These are phyloP conservation scores for Nicotiana otophora DNA, from an alignment of 257 asterid species.

Conservation along the genomic window DNA sequence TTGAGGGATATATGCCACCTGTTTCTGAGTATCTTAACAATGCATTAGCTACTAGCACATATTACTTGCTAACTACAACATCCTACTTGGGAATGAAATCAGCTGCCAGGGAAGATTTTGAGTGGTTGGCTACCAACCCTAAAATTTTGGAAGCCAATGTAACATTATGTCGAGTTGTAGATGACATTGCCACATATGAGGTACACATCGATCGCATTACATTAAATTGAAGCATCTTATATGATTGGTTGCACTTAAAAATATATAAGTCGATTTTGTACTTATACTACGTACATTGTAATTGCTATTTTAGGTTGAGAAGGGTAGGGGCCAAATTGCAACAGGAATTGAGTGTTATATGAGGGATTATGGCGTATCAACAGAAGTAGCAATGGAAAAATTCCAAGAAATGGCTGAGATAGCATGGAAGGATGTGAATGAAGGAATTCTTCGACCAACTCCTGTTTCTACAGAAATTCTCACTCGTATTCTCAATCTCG, in stretches of 20 bases:
- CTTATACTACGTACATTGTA: not conserved
- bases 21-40: not conserved
- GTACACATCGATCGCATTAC: not conserved
- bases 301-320: slow-evolving; percentile 28
- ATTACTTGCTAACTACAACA: slow-evolving; percentile 14
- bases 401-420: slow-evolving; percentile 23
- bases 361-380: slow-evolving; percentile 25
- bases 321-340: slow-evolving; percentile 38
- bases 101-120: not conserved
- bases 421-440: slow-evolving; percentile 56
- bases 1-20: not conserved
- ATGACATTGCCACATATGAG: not conserved
- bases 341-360: slow-evolving; percentile 52
- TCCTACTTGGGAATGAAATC: slow-evolving; percentile 30
- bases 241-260: too few species aligned
- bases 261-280: not conserved
- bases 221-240: too few species aligned
- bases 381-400: slow-evolving; percentile 35
- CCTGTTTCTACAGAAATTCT: slow-evolving; percentile 16
- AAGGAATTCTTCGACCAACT: slow-evolving; percentile 23
- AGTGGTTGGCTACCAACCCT: slow-evolving; percentile 6
- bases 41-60: not conserved
- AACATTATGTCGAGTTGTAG: not conserved
- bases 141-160: not conserved
- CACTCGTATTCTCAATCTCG: slow-evolving; percentile 22